phyloP scores from a whole-genome alignment of 495 filamentous ascomycete species.

The Neurospora pannonica region DNA sequence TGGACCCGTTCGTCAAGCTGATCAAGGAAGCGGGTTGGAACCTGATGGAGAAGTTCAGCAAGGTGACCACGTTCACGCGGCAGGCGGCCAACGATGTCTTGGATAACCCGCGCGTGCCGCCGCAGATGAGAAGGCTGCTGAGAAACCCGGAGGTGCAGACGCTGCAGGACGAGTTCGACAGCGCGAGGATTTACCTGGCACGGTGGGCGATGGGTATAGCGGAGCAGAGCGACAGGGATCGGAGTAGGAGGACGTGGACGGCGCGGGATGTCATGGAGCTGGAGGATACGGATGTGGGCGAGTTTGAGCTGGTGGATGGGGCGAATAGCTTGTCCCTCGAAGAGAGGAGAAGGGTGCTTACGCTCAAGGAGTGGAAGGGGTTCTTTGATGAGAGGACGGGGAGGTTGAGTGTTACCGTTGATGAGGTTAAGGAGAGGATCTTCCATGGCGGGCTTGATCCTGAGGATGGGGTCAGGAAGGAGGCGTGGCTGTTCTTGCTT shows the following conservation, averaged over 20 bases:
- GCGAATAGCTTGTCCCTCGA: constrained; percentile 62
- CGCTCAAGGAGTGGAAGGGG: constrained; percentile 73
- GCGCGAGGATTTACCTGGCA: constrained; percentile 84
- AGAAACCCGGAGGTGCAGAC: constrained; percentile 93
- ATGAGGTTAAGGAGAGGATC: constrained; percentile 91
- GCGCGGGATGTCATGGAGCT: constrained; percentile 86
- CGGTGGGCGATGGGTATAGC: constrained; percentile 98
- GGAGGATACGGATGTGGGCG: constrained; percentile 86
- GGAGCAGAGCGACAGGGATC: constrained; percentile 84
- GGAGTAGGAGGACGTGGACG: constrained; percentile 80
- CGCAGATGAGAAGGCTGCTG: constrained; percentile 76
- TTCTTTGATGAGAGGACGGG: constrained; percentile 75
- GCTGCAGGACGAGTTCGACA: constrained; percentile 92
- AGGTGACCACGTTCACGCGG: constrained; percentile 90
- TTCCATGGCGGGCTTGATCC: constrained; percentile 91
- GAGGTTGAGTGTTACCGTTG: constrained; percentile 62
- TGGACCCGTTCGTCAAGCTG: constrained; percentile 92
- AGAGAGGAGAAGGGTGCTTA: constrained; percentile 67
- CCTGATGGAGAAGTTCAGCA: constrained; percentile 86
- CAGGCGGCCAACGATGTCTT: constrained; percentile 84
- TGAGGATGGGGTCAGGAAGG: constrained; percentile 84
- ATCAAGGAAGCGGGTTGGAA: constrained; percentile 95
- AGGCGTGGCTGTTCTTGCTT: constrained; percentile 91
- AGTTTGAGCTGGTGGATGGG: constrained; percentile 88
- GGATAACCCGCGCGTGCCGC: constrained; percentile 80